Base-by-base conservation (phyloP, 257 asterid genomes). In the Solanum infundibuliforme region DNA sequence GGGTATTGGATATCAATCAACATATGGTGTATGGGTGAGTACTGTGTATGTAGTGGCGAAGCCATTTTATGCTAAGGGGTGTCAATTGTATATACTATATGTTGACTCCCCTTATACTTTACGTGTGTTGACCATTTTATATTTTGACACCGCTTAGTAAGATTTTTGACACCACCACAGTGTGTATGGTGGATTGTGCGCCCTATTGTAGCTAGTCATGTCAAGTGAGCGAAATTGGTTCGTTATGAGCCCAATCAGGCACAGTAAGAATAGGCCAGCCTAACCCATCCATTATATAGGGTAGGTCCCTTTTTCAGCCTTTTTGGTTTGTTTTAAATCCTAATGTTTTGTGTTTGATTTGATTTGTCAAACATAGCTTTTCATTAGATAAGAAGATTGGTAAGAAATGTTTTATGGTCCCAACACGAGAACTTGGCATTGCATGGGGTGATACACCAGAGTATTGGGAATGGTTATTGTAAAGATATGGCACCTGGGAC, bases 401-500 rank as follows among this genome's bases (percentile, higher is more conserved):
- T 13, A 48, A 48, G 21, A 48, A 48, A 14, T 48, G 21, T 48
- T 48, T 48, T 48, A 48, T 48, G 60, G 21, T 14, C 21, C 5
- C 60, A 48, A 14, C 60, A 48, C 7, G 21, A 48, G 1, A 52
- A 7, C 8, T 52, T 52, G 62, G n/a, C 0, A 52, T 52, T 52
- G 23, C 62, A 52, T 52, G n/a, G n/a, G 23, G 62, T 52, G 8
- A 52, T 16, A 16, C 62, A 52, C n/a, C 62, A 16, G 1, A 16
- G 23, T 52, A 52, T 18, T 52, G 62, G 62, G 62, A 52, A 16
- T 52, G 62, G 9, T 5, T 52, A 46, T 46, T 46, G 20, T 46
- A 46, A 4, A 46, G 0, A 4, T 46, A 46, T 46, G 20, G 0
- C 18, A 46, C 20, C 0, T 46, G 3, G 0, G 16, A 6, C 55